Base-by-base conservation (phyloP, 345 rosid genomes). In the Alliaria petiolata region DNA sequence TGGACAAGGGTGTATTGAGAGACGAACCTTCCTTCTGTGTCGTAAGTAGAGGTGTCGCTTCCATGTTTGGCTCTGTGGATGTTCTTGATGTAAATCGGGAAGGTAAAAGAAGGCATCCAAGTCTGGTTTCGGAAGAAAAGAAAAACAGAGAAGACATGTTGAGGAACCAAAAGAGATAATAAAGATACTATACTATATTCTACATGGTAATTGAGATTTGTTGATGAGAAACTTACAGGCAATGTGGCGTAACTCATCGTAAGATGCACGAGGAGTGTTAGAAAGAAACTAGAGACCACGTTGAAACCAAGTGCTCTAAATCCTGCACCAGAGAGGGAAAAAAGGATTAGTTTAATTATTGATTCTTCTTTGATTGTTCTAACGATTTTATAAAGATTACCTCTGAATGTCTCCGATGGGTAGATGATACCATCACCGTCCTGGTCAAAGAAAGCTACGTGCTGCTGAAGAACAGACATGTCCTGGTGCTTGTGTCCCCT, bases 41-140 rank as follows among this genome's bases (percentile, higher is more conserved):
- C 89, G 55, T 85, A 83, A 26, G 87, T 80, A 14, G 80, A 84
- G 0, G 91, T 72, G 47, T 82, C 95, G 20, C 91, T 85, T 33
- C 89, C 91, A 66, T 85, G 89, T 68, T 81, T 89, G 47, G 85
- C 91, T 78, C 52, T 86, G 14, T 85, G 91, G 14, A 86, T 86
- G 77, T 85, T 86, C 40, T 33, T 34, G 4, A 89, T 78, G 80
- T 83, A 45, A 30, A 82, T 78, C 3, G 89, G 85, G n/a, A 85
- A 73, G 63, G 38, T 19, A 14, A 66, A 78, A 8, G 86, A 82
- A 31, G 90, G 90, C 20, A 87, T 11, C 93, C 93, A 87, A 44
- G 76, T 77, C 88, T 83, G 49, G 39, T 60, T 17, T 39, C 6
- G 15, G 53, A 16, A 6, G 1, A 60, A 15, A 67, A 16, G 9